These are phyloP conservation scores for Claviceps monticola DNA, from an alignment of 2,329 filamentous ascomycete species.

Conservation along the genomic window DNA sequence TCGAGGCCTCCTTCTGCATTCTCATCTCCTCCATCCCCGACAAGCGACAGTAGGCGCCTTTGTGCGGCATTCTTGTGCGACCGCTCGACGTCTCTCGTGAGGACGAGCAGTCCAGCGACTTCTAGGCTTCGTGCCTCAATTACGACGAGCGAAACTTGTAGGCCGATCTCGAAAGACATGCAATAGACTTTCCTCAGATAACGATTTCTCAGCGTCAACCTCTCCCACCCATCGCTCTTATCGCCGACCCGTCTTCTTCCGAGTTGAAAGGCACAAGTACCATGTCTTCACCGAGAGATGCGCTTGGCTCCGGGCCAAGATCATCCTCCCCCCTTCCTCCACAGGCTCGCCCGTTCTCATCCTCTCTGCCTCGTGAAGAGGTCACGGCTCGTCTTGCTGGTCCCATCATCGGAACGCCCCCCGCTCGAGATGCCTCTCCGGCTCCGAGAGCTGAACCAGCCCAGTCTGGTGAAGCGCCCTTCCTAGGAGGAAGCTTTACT, in stretches of 20 bases:
- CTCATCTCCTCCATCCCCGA: background rate
- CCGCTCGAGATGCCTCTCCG: slow-evolving; percentile 23
- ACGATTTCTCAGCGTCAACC: background rate
- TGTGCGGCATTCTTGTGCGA: background rate
- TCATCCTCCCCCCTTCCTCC: slow-evolving; percentile 35
- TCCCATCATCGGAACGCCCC: slow-evolving; percentile 32
- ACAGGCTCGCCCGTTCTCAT: slow-evolving; percentile 31
- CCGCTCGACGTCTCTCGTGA: background rate
- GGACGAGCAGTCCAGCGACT: background rate
- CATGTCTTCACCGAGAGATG: slow-evolving; percentile 25
- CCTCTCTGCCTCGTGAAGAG: slow-evolving; percentile 43
- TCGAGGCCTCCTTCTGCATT: background rate
- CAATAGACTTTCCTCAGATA: background rate
- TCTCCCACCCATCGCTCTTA: too few relatives aligned
- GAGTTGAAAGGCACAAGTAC: background rate
- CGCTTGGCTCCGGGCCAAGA: slow-evolving; percentile 22
- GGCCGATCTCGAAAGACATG: background rate
- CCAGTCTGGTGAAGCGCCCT: slow-evolving; percentile 39
- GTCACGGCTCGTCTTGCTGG: slow-evolving; percentile 48
- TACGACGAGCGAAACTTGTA: background rate
- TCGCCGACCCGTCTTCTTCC: background rate
- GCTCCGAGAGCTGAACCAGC: slow-evolving; percentile 11
- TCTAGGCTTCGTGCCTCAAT: background rate
- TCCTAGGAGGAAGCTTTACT: slow-evolving; percentile 49
- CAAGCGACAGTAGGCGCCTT: background rate